A percentile compares a stretch with the other conserved stretches of the same genome.
phyloP scores from a whole-genome alignment of 495 filamentous ascomycete species.

The Tetracladium setigerum region DNA sequence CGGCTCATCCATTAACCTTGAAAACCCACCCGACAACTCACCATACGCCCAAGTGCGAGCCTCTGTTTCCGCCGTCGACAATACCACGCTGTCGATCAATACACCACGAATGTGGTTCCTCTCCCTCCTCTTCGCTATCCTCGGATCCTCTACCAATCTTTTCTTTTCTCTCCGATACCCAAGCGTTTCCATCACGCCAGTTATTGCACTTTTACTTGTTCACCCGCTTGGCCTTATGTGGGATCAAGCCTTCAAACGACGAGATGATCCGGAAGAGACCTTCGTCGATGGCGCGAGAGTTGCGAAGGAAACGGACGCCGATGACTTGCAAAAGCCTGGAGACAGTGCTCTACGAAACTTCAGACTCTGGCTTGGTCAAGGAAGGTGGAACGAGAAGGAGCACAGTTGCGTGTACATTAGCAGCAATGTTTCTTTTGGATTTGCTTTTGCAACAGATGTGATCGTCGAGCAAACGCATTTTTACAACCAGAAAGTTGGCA shows the following conservation, averaged over 20 bases:
- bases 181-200: conserved; percentile 76
- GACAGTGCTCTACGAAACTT: conserved; percentile 20
- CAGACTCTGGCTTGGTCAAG: conserved; percentile 71
- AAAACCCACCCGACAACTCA: conserved; percentile 54
- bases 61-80: conserved; percentile 65
- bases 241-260: conserved; percentile 59
- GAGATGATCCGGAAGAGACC: conserved; percentile 51
- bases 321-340: background rate
- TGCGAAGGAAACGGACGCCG: conserved; percentile 9
- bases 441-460: conserved; percentile 78
- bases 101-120: conserved; percentile 83
- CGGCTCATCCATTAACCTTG: conserved; percentile 24
- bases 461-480: conserved; percentile 85
- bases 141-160: conserved; percentile 76
- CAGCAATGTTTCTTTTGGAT: conserved; percentile 87
- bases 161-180: conserved; percentile 83
- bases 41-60: conserved; percentile 70
- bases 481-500: conserved; percentile 67
- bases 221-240: conserved; percentile 74
- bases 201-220: conserved; percentile 74
- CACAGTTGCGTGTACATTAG: conserved; percentile 82
- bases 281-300: conserved; percentile 46
- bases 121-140: conserved; percentile 67
- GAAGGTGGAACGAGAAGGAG: conserved; percentile 80
- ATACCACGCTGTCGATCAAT: conserved; percentile 68